These are phyloP conservation scores for Neonectria neomacrospora DNA, from an alignment of 2,329 filamentous ascomycete species.

Conservation along the genomic window DNA sequence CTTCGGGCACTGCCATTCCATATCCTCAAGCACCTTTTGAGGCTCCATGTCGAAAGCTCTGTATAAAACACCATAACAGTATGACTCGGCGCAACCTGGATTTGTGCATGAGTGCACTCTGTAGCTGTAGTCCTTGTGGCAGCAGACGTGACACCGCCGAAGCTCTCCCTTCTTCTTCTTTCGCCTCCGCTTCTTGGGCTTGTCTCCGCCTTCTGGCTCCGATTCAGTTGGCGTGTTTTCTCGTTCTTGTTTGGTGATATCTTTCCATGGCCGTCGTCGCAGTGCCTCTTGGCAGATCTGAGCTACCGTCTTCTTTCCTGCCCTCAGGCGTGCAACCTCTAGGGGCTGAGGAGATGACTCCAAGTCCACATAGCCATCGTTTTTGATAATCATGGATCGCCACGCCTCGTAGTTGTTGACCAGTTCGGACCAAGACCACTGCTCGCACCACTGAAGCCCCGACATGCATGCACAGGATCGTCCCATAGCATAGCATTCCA, in stretches of 20 bases:
- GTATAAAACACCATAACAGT: slow-evolving; percentile 94
- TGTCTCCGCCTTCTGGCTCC: slow-evolving; percentile 70
- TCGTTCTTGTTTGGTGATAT: slow-evolving; percentile 73
- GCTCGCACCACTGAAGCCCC: slow-evolving; percentile 88
- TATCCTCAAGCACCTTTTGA: slow-evolving; percentile 80
- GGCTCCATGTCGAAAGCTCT: slow-evolving; percentile 92
- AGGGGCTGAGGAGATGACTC: slow-evolving; percentile 76
- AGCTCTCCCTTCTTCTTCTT: slow-evolving; percentile 66
- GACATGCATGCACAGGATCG: slow-evolving; percentile 91
- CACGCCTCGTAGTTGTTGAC: slow-evolving; percentile 83
- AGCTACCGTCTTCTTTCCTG: slow-evolving; percentile 82
- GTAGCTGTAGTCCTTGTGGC: slow-evolving; percentile 82
- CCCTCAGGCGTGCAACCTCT: slow-evolving; percentile 72
- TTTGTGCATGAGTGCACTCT: slow-evolving; percentile 84
- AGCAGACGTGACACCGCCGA: slow-evolving; percentile 83
- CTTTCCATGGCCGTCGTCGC: slow-evolving; percentile 80
- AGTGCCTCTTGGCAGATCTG: slow-evolving; percentile 96
- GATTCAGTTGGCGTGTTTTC: slow-evolving; percentile 60
- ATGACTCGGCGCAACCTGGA: slow-evolving; percentile 75
- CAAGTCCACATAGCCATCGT: slow-evolving; percentile 74
- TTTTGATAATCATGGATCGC: slow-evolving; percentile 80
- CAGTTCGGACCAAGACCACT: slow-evolving; percentile 87
- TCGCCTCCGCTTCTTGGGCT: slow-evolving; percentile 69
- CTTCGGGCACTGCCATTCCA: slow-evolving; percentile 88
- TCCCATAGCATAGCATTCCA: slow-evolving; percentile 99